Base-by-base conservation (phyloP, 208 protist genomes). In the Giardia duodenalis region DNA sequence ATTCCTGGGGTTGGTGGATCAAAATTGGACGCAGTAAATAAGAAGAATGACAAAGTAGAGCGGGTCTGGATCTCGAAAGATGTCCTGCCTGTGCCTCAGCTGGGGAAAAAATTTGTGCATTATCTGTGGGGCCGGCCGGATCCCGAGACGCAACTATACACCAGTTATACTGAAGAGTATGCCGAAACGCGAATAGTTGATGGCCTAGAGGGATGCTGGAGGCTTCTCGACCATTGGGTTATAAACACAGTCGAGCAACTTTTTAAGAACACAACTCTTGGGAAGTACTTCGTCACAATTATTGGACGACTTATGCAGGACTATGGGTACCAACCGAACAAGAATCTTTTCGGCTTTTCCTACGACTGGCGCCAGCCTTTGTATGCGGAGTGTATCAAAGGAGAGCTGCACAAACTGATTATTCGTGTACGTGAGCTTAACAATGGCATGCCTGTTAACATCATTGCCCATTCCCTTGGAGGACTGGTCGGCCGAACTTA, bases 391-490 rank as follows among this genome's bases (percentile, higher is more conserved):
- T 30, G 10, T 10, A 30, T 76, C 57, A 76, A 39, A 39, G 57
- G 57, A 76, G 30, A 30, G 57, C 57, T 76, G 10, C 57, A 30
- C 30, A 30, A 76, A 10, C 30, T 76, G 30, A 76, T 76, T 76
- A 30, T 39, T 10, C 57, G 57, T 30, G 30, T 76, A 39, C 57
- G 57, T 10, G 30, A 30, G 30, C 57, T 39, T 10, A 76, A 76
- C 30, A 30, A 30, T 39, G 57, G 57, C 10, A 76, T 45, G 86
- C 4, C 4, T 4, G 86, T 89, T 19, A 4, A 45, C 86, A 89
- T 89, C 4, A n/a, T 89, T 42, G 86, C 86, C 44, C 86, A 89
- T 42, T 89, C 86, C 42, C 86, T 89, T 42, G 86, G 86, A 45
- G 86, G 86, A 45, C 3, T 89, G 3, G 19, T 89, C 4, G 42